Conservation (phyloP, 495 filamentous ascomycete species). For the Penicillium silybi region DNA sequence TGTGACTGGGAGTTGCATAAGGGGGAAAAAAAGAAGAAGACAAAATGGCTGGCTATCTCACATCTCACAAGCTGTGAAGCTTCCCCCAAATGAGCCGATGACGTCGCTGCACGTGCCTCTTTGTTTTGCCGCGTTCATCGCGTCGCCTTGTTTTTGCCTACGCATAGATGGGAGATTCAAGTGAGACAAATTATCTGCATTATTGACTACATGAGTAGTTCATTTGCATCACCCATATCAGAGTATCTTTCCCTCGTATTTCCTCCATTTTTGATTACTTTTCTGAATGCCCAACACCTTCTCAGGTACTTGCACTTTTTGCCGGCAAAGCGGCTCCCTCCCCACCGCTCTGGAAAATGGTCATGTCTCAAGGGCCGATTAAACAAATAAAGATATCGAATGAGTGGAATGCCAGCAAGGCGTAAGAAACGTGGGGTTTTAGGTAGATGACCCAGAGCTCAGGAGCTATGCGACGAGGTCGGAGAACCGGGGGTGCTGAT, state of each 20-base stretch:
- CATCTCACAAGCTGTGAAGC: slow-evolving; percentile 9
- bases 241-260: neutral
- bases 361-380: neutral
- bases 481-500: neutral
- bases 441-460: slow-evolving; percentile 9
- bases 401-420: neutral
- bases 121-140: neutral
- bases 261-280: neutral
- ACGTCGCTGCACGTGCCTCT: slow-evolving; percentile 40
- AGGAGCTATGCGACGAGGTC: slow-evolving; percentile 21
- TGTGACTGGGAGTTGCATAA: neutral
- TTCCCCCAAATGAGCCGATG: slow-evolving; percentile 24
- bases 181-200: neutral
- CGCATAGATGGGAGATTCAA: neutral
- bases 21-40: neutral
- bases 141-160: neutral
- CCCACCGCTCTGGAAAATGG: neutral
- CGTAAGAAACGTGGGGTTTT: neutral
- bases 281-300: too few relatives aligned
- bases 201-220: neutral
- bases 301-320: neutral
- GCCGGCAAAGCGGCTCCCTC: neutral
- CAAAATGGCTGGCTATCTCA: neutral
- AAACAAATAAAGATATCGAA: neutral
- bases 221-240: neutral